Evolutionary conservation across 2,329 filamentous ascomycete species (phyloP), one percentile per base, ranked within the genome.

Genomic region (Myriosclerotinia scirpicola): DNA sequence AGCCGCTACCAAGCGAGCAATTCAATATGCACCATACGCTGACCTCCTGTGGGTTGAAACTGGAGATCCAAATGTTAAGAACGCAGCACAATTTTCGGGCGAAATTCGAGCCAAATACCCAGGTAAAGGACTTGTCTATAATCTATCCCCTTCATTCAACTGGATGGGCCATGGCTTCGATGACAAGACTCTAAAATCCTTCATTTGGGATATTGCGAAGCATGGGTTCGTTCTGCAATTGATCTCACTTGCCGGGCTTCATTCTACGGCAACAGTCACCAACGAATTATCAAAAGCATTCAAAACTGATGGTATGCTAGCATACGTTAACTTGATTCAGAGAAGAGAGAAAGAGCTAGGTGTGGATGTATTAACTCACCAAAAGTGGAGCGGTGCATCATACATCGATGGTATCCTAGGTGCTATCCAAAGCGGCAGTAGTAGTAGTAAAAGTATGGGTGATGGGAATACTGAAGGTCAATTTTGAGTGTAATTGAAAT

Each of bases 41-140:
- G 95, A 99, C 78, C 88, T 99, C 22, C 85, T 98, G 15, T 99
- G 95, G 95, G 91, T 98, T 58, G 95, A 99, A 81, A 98, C 95
- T 0, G 94, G 91, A 59, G 90, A 95, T 72, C 94, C 95, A 30
- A 89, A 87, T 71, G 92, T 98, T 14, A 79, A 86, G 61, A 91
- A 96, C 44, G 92, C 92, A 0, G 82, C 85, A 4, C 82, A 84
- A 61, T 92, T 99, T 62, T 91, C 91, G 15, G 84, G 85, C 14
- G 86, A 92, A 55, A 95, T 99, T 68, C 87, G 90, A 65, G 79
- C 81, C 0, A 81, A 80, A 4, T 82, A 86, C 73, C 92, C 93
- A 0, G 87, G 86, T 68, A 98, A 98, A 84, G 90, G 91, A 46
- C 85, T 99, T 34, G 94, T 98, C 0, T 99, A 99, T 81, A 99